phyloP scores from a whole-genome alignment of 768 basidiomycete species.

The Tricholoma sp. region DNA sequence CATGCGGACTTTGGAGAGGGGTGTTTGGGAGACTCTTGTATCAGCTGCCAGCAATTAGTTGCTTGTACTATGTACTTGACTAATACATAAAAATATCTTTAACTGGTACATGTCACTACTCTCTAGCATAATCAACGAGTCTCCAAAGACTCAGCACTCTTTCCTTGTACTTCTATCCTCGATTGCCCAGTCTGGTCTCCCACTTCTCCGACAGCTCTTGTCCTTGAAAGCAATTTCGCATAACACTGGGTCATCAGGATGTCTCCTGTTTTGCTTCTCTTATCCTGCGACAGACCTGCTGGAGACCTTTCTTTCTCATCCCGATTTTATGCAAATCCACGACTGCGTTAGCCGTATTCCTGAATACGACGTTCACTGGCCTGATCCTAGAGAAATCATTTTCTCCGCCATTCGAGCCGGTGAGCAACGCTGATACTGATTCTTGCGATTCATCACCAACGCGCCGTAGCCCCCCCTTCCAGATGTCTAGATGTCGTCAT shows the following conservation, averaged over 20 bases:
- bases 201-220: constrained; percentile 47
- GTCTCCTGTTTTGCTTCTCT: constrained; percentile 54
- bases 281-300: constrained; percentile 43
- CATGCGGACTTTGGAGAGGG: constrained; percentile 36
- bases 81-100: constrained; percentile 7
- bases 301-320: constrained; percentile 15
- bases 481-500: constrained; percentile 59
- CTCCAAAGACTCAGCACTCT: constrained; percentile 27
- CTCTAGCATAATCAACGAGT: constrained; percentile 14
- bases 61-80: not conserved
- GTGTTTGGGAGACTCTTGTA: constrained; percentile 36
- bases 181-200: constrained; percentile 48
- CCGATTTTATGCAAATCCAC: constrained; percentile 34
- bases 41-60: not conserved
- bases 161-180: constrained; percentile 58
- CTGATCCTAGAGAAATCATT: constrained; percentile 32
- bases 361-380: constrained; percentile 39
- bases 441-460: constrained; percentile 10
- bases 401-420: constrained; percentile 38
- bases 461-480: constrained; percentile 27
- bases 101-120: constrained; percentile 12
- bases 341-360: constrained; percentile 50
- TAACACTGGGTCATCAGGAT: constrained; percentile 10
- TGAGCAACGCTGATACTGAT: constrained; percentile 13
- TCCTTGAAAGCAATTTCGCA: constrained; percentile 18